A percentile compares a stretch with the other conserved stretches of the same genome.
Conservation (phyloP, 23 red algal species). For the Gracilaria gracilis region DNA sequence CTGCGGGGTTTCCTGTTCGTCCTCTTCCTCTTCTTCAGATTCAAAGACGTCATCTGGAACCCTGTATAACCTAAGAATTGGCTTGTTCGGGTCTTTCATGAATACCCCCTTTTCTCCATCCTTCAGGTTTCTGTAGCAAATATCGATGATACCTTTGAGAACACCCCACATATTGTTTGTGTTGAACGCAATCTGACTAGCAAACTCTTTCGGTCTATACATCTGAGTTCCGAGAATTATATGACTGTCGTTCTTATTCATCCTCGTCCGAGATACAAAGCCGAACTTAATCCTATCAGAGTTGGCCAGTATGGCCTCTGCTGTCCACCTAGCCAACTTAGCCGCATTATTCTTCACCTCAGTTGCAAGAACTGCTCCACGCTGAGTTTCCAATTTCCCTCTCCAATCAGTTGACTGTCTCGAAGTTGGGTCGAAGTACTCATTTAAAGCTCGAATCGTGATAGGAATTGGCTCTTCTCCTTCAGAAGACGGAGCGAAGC, state of each 20-base stretch:
- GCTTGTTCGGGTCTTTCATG: slow-evolving; percentile 93
- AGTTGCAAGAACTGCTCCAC: slow-evolving; percentile 93
- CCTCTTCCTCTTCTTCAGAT: slow-evolving; percentile 79
- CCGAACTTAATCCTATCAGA: slow-evolving; percentile 88
- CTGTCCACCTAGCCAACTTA: slow-evolving; percentile 93
- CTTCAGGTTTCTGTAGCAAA: slow-evolving; percentile 82
- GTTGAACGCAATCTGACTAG: slow-evolving; percentile 88
- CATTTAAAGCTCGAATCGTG: slow-evolving; percentile 85
- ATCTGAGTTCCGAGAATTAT: slow-evolving; percentile 91
- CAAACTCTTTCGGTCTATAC: slow-evolving; percentile 98
- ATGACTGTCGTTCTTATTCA: slow-evolving; percentile 75
- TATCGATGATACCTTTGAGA: slow-evolving; percentile 82
- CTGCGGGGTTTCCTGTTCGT: slow-evolving; percentile 62
- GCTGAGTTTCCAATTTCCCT: slow-evolving; percentile 91
- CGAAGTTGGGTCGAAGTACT: slow-evolving; percentile 81
- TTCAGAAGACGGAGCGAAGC: slow-evolving; percentile 32
- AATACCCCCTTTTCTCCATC: slow-evolving; percentile 87
- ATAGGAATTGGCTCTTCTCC: slow-evolving; percentile 53
- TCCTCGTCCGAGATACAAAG: slow-evolving; percentile 87
- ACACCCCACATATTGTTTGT: slow-evolving; percentile 94
- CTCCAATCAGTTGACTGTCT: slow-evolving; percentile 85
- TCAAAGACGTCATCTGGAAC: slow-evolving; percentile 94
- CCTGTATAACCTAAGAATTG: slow-evolving; percentile 87
- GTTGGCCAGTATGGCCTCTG: slow-evolving; percentile 82
- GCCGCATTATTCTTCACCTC: slow-evolving; percentile 97